These are phyloP conservation scores for Epichloe aotearoae DNA, from an alignment of 2,329 filamentous ascomycete species.

Conservation along the genomic window DNA sequence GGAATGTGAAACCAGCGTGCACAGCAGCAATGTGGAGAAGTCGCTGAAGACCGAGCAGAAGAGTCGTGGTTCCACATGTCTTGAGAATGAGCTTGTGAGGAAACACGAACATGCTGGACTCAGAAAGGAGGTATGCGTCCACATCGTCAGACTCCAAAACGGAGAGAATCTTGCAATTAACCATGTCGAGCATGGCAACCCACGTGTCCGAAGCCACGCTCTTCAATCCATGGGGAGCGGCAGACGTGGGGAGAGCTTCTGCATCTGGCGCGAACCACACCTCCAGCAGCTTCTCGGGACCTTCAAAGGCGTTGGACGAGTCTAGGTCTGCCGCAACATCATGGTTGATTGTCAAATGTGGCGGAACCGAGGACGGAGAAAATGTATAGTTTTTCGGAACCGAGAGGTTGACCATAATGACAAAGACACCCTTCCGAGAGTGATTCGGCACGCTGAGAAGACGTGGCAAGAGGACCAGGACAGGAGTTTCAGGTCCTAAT, in stretches of 20 bases:
- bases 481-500: not conserved
- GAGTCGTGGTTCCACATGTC: slow-evolving; percentile 93
- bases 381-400: slow-evolving; percentile 72
- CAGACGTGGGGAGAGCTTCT: slow-evolving; percentile 54
- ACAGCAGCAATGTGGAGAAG: slow-evolving; percentile 84
- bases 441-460: not conserved
- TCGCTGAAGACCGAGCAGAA: slow-evolving; percentile 77
- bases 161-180: slow-evolving; percentile 96
- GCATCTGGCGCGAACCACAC: slow-evolving; percentile 91
- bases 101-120: slow-evolving; percentile 99
- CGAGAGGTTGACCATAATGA: slow-evolving; percentile 63
- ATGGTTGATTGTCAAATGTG: slow-evolving; percentile 92
- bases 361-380: slow-evolving; percentile 70
- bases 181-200: slow-evolving; percentile 94
- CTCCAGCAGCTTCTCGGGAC: slow-evolving; percentile 94
- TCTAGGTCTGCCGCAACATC: slow-evolving; percentile 87
- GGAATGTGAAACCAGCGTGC: slow-evolving; percentile 78
- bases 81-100: slow-evolving; percentile 99
- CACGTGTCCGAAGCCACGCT: slow-evolving; percentile 70
- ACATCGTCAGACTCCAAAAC: slow-evolving; percentile 87
- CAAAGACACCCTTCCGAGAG: not conserved
- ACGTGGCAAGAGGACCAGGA: not conserved
- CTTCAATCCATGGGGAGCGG: slow-evolving; percentile 69
- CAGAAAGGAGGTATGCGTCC: slow-evolving; percentile 91
- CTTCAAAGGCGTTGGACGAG: slow-evolving; percentile 93